A percentile compares a stretch with the other conserved stretches of the same genome.
Conservation (phyloP, 352 stramenopile genomes). For the Phytophthora gonapodyides region DNA sequence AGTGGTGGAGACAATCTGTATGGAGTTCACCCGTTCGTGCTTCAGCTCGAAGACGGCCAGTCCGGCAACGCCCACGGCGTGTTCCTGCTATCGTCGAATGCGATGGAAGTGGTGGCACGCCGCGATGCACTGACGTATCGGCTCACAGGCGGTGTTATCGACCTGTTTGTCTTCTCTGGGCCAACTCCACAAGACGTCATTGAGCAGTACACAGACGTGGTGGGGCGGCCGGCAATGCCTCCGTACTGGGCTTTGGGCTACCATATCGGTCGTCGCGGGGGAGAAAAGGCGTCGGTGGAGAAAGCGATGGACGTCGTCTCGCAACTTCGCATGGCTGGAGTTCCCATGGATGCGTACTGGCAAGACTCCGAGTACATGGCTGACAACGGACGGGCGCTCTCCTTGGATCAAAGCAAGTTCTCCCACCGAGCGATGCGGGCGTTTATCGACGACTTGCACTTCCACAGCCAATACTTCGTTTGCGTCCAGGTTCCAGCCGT, state of each 20-base stretch:
- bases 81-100: constrained; percentile 84
- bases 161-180: constrained; percentile 82
- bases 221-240: constrained; percentile 77
- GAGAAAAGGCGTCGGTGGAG: constrained; percentile 17
- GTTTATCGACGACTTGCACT: constrained; percentile 83
- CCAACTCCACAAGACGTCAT: constrained; percentile 60
- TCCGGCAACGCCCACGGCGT: constrained; percentile 67
- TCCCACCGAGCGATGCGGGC: constrained; percentile 36
- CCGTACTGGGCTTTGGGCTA: constrained; percentile 89
- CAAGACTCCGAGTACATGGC: constrained; percentile 64
- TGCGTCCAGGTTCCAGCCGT: constrained; percentile 74
- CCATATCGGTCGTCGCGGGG: constrained; percentile 62
- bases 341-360: constrained; percentile 86
- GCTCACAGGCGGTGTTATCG: constrained; percentile 76
- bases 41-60: constrained; percentile 64
- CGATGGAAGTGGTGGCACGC: constrained; percentile 84
- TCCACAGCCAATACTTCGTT: constrained; percentile 82
- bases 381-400: constrained; percentile 47
- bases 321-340: constrained; percentile 42
- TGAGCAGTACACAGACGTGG: constrained; percentile 72
- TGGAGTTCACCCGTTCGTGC: constrained; percentile 73
- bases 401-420: constrained; percentile 66
- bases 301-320: constrained; percentile 35
- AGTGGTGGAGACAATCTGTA: constrained; percentile 76
- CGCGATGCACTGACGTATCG: constrained; percentile 74